These are phyloP conservation scores for Fusarium setosum DNA, from an alignment of 2,329 filamentous ascomycete species.

Conservation along the genomic window DNA sequence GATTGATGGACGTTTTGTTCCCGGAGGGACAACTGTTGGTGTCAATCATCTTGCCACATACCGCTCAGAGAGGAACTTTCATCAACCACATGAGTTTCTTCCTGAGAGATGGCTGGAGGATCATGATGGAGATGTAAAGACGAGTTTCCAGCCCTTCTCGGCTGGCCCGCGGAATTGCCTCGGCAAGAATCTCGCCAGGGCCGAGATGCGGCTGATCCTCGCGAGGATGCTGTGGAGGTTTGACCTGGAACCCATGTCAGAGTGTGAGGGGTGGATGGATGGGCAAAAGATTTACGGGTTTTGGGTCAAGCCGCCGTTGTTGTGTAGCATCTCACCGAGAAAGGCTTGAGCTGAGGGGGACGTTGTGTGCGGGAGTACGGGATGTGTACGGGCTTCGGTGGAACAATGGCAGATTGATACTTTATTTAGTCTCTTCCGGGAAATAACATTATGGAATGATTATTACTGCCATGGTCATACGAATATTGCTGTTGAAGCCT, in stretches of 20 bases:
- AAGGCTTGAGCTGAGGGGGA: too few relatives aligned
- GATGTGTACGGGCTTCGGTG: too few relatives aligned
- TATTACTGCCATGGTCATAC: too few relatives aligned
- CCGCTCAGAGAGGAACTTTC: slow-evolving; percentile 22
- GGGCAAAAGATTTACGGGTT: slow-evolving; percentile 36
- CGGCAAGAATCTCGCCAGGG: slow-evolving; percentile 29
- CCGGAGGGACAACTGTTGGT: slow-evolving; percentile 26
- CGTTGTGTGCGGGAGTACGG: too few relatives aligned
- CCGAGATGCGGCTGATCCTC: slow-evolving; percentile 33
- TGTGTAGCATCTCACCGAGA: too few relatives aligned
- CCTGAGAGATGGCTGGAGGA: slow-evolving; percentile 26
- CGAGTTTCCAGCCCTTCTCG: slow-evolving; percentile 32
- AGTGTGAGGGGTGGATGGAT: slow-evolving; percentile 20
- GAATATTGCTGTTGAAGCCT: too few relatives aligned
- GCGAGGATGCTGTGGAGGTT: slow-evolving; percentile 32
- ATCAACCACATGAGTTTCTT: slow-evolving; percentile 9
- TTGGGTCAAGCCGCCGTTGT: slow-evolving; percentile 33
- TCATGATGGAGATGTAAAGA: slow-evolving; percentile 2
- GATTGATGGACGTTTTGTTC: slow-evolving; percentile 29
- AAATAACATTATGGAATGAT: too few relatives aligned
- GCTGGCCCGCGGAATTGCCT: slow-evolving; percentile 30
- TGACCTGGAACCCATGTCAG: slow-evolving; percentile 24
- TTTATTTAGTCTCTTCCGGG: too few relatives aligned
- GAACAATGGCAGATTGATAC: too few relatives aligned
- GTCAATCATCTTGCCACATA: slow-evolving; percentile 31